These are phyloP conservation scores for Eragrostis tef DNA, from an alignment of 202 grass and related monocot species.

Conservation along the genomic window DNA sequence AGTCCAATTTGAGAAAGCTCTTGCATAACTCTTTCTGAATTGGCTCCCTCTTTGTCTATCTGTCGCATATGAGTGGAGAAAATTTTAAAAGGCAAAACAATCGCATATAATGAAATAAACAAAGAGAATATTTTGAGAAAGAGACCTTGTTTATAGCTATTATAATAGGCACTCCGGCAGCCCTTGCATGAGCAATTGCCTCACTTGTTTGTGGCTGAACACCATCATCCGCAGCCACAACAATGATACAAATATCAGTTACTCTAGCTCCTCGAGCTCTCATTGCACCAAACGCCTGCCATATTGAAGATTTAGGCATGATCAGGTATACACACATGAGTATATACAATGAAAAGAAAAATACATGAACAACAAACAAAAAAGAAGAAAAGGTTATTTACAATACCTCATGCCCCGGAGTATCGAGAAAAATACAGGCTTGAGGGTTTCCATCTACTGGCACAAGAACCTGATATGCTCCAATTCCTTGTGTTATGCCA, in stretches of 20 bases:
- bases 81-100: conserved; percentile 21
- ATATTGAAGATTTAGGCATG: conserved; percentile 41
- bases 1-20: conserved; percentile 85
- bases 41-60: conserved; percentile 93
- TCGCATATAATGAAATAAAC: neutral
- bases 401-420: conserved; percentile 89
- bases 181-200: conserved; percentile 96
- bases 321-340: neutral
- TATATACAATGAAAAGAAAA: neutral
- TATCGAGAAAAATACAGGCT: conserved; percentile 95
- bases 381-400: neutral
- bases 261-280: conserved; percentile 90
- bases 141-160: conserved; percentile 90
- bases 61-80: conserved; percentile 49
- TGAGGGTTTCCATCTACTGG: conserved; percentile 79
- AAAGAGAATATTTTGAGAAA: conserved; percentile 40
- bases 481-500: conserved; percentile 98
- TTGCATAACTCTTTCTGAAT: conserved; percentile 88
- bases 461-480: conserved; percentile 92
- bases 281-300: conserved; percentile 98
- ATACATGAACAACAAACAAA: neutral
- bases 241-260: conserved; percentile 92
- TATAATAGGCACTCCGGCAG: conserved; percentile 89
- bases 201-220: conserved; percentile 91
- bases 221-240: conserved; percentile 94